Base-by-base conservation (phyloP, 768 basidiomycete species). In the Strobilomyces dryophilus region DNA sequence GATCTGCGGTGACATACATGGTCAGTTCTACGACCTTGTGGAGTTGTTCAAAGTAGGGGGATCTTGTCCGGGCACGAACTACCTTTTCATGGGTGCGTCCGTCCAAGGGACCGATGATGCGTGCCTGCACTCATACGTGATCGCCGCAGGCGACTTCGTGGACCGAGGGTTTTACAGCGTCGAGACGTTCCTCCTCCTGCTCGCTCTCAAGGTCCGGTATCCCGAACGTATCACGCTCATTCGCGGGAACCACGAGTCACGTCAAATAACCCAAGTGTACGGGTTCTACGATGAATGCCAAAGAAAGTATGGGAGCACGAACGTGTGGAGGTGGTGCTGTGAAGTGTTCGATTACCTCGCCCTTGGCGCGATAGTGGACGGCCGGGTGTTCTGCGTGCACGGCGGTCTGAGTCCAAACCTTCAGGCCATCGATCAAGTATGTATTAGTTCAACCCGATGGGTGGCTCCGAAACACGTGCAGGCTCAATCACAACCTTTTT, bases 341-440 rank as follows among this genome's bases (percentile, higher is more conserved):
- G 95, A 98, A 65, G 94, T 98, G 9, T 99, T 99, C 61, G 95
- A 98, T 69, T 98, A 97, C 70, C 82, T 98, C 44, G 90, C 92
- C 27, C 75, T 98, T 37, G 93, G 89, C 12, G 95, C 95, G 17
- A 85, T 98, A 60, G 93, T 98, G n/a, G 95, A 98, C 67, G 95
- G 94, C 8, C 78, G 90, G 53, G 95, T 98, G 53, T 95, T 98
- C 66, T 98, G 95, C 71, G 94, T 98, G 45, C 95, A 98, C 73
- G 95, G 95, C 1, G 95, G 95, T 9, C 73, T 98, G 62, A 95
- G 92, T 70, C 95, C 95, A 10, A 89, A 86, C 70, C 74, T 97
- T 50, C 82, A 84, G 54, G 81, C 77, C 20, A 84, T 97, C 57
- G 95, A 98, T 77, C 90, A 95, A 81, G 94, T 93, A 63, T 63